Evolutionary conservation across 768 basidiomycete genomes (phyloP).

Genomic region (Kwoniella pini): DNA sequence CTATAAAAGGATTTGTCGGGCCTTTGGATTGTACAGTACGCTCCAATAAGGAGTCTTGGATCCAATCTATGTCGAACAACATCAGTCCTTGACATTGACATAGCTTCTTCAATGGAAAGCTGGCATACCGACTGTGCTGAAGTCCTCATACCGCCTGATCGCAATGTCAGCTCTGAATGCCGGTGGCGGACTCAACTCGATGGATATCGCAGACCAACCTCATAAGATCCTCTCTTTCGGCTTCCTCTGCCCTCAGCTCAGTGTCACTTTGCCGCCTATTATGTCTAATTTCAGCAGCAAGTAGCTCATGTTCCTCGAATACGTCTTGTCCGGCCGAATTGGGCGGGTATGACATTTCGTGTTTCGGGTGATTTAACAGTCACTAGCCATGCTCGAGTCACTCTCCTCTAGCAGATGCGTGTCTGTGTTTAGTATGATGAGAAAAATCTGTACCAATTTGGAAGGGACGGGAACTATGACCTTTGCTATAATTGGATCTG

Average conservation of each 20-base stretch:
- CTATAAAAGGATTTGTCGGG: constrained; percentile 54
- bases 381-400: no score
- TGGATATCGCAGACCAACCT: constrained; percentile 5
- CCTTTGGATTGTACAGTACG: constrained; percentile 65
- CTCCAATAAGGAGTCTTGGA: constrained; percentile 90
- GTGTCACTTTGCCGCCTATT: not conserved
- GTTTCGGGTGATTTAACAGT: not conserved
- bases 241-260: constrained; percentile 5
- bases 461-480: not conserved
- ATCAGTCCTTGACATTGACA: not conserved
- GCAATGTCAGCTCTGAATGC: not conserved
- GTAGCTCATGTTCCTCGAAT: constrained; percentile 11
- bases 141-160: constrained; percentile 85
- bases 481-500: not conserved
- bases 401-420: no score
- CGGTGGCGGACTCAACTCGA: no score
- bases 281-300: constrained; percentile 6
- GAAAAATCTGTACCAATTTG: not conserved
- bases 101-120: not conserved
- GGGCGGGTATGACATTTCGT: constrained; percentile 40
- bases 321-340: constrained; percentile 6
- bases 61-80: constrained; percentile 71
- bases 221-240: constrained; percentile 33
- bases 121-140: constrained; percentile 81
- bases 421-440: not conserved